Conservation (phyloP, 768 basidiomycete genomes). For the Suillus americanus region DNA sequence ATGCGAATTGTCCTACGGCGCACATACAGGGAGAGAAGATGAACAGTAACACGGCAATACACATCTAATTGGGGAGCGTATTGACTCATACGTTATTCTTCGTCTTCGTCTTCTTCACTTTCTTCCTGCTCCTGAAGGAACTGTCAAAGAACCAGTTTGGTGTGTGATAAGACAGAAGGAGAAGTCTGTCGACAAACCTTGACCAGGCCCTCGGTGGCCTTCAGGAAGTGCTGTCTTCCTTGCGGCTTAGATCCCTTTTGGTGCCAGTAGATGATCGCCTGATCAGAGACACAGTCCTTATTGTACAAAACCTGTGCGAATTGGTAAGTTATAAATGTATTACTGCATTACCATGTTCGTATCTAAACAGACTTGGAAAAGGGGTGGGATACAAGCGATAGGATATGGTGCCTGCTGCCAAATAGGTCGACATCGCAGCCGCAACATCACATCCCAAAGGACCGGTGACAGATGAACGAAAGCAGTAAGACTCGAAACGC, state of each 20-base stretch:
- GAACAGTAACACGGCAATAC: neutral
- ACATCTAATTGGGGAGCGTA: neutral
- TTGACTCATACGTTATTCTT: constrained; percentile 17
- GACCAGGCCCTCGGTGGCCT: constrained; percentile 82
- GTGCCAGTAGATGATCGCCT: constrained; percentile 97
- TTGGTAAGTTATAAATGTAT: constrained; percentile 13
- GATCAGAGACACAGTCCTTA: constrained; percentile 91
- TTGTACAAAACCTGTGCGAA: constrained; percentile 84
- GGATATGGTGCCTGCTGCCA: neutral
- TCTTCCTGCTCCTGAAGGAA: constrained; percentile 89
- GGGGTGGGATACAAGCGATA: neutral
- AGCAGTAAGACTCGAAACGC: constrained; percentile 4
- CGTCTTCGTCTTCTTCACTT: constrained; percentile 69
- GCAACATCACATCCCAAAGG: constrained; percentile 1
- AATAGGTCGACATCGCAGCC: neutral
- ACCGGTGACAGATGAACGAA: neutral
- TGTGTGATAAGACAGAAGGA: constrained; percentile 1
- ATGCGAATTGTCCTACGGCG: neutral
- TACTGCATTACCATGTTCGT: neutral
- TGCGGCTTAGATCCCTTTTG: constrained; percentile 96
- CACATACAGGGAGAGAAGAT: neutral
- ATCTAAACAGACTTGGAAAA: neutral
- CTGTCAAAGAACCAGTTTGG: constrained; percentile 47
- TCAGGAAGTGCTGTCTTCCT: constrained; percentile 94
- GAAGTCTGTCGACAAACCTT: constrained; percentile 53